Conservation (phyloP, 805 yeast genomes). For the Schwanniomyces sp. region DNA sequence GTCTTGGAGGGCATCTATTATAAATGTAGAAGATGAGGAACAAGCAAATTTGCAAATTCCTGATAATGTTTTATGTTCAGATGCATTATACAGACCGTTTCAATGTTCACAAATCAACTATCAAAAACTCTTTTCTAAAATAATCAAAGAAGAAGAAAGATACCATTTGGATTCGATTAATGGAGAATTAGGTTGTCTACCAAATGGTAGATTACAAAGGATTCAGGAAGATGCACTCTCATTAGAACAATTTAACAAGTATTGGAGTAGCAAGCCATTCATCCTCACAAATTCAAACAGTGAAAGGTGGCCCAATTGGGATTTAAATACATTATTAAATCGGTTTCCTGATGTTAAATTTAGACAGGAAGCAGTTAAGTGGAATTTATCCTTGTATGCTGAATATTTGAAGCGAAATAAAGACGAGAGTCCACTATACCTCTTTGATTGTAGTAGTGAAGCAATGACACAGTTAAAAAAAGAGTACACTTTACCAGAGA, state of each 20-base stretch:
- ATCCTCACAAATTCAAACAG: conserved; percentile 40
- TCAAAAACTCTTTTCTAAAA: conserved; percentile 42
- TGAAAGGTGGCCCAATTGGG: conserved; percentile 68
- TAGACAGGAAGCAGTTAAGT: conserved; percentile 82
- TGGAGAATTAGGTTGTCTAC: conserved; percentile 13
- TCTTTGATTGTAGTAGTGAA: conserved; percentile 77
- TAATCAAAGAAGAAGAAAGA: conserved; percentile 47
- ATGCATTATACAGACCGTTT: conserved; percentile 76
- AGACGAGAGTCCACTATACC: conserved; percentile 84
- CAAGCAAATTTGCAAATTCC: conserved; percentile 50
- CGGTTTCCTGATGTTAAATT: conserved; percentile 63
- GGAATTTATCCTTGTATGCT: conserved; percentile 65
- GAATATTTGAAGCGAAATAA: conserved; percentile 59
- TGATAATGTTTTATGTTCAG: conserved; percentile 64
- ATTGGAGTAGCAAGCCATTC: conserved; percentile 62
- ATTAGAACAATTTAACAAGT: conserved; percentile 43
- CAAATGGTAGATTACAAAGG: conserved; percentile 52
- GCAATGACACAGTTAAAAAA: conserved; percentile 58
- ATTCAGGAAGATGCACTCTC: conserved; percentile 46
- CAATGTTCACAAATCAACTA: conserved; percentile 77
- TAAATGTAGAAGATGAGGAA: conserved; percentile 29
- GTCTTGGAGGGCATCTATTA: conserved; percentile 71
- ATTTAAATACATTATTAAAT: conserved; percentile 43
- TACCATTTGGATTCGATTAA: conserved; percentile 22
- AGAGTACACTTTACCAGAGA: conserved; percentile 55